Base-by-base conservation (phyloP, 208 protist species). In the Trypanosoma platydactyli region DNA sequence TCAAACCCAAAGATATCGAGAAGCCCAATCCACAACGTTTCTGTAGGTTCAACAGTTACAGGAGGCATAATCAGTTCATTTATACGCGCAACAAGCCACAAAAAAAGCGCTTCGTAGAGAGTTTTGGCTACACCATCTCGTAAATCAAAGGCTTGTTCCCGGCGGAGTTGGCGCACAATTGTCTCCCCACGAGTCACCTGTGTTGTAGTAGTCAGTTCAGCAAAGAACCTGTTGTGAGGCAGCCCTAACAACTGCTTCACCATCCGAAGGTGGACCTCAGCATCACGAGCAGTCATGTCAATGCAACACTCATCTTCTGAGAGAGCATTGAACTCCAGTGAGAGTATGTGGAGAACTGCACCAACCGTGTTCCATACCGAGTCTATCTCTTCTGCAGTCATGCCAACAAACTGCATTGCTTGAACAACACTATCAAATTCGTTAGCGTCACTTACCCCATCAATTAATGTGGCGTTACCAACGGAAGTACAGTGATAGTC, bases 1-100 rank as follows among this genome's bases (percentile, higher is more conserved):
- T 98, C 95, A 72, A 98, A 98, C 57, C 95, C 95, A 51, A 93
- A 94, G 58, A 98, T 98, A 77, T 98, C 95, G 11, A 98, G 74
- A 22, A 98, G 68, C 66, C 78, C 80, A 56, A 88, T 81, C 64
- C 59, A 79, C 16, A 18, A 62, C 1, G 16, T 24, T 20, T 27
- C 44, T 38, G 29, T 15, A 30, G 15, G 2, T 41, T 49, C 13
- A 27, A 48, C 27, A 27, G 27, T 29, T 18, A 22, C 1, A 12
- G 56, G 20, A 15, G 76, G 51, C 29, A 5, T 57, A 53, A 83
- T 76, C 30, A 71, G 55, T 20, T 79, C 44, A 64, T 95, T 94
- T 53, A 94, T 89, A 49, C 76, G 77, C 44, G 61, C 44, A 0
- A 95, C 82, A 27, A 94, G 70, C 84, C 86, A 92, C 3, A 81